Percentiles rank a stretch among this genome's conserved stretches.
Conservation (phyloP, 1,284 basidiomycete species). For the Cryptococcus sp. region DNA sequence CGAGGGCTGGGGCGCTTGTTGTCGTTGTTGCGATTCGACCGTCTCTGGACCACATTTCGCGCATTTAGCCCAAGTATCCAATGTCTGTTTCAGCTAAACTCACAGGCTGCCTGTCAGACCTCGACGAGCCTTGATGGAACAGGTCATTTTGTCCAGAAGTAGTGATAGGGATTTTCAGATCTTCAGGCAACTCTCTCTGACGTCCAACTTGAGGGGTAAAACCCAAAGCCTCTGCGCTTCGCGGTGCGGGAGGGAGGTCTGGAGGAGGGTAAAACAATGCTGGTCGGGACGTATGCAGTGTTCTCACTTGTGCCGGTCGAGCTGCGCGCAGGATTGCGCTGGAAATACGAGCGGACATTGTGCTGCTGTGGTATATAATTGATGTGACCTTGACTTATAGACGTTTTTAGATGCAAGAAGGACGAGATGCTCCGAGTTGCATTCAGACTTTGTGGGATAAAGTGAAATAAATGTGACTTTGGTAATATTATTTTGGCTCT, state of each 20-base stretch:
- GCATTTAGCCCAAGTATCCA: too few species aligned
- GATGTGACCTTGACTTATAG: neutral
- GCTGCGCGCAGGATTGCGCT: neutral
- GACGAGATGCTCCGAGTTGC: neutral
- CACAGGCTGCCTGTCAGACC: neutral
- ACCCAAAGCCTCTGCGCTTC: constrained; percentile 15
- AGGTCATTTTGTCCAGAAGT: constrained; percentile 6
- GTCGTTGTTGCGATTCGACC: too few species aligned
- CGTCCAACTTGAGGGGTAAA: constrained; percentile 12
- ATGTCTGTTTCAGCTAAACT: too few species aligned
- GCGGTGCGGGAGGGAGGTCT: constrained; percentile 14
- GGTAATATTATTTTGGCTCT: constrained; percentile 8
- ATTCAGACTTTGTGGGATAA: constrained; percentile 26
- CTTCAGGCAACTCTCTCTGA: constrained; percentile 12
- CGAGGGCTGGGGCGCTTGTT: neutral
- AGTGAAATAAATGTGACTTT: constrained; percentile 11
- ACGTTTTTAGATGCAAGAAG: neutral
- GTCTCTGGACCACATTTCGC: too few species aligned
- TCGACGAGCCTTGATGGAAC: neutral
- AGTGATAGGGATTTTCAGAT: constrained; percentile 17
- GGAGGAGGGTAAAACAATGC: neutral
- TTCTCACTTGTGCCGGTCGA: constrained; percentile 1
- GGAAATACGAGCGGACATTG: neutral
- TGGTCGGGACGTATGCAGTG: constrained; percentile 9
- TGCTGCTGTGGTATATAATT: neutral